Base-by-base conservation (phyloP, 306 rosid genomes). In the Trichosanthes truncata region DNA sequence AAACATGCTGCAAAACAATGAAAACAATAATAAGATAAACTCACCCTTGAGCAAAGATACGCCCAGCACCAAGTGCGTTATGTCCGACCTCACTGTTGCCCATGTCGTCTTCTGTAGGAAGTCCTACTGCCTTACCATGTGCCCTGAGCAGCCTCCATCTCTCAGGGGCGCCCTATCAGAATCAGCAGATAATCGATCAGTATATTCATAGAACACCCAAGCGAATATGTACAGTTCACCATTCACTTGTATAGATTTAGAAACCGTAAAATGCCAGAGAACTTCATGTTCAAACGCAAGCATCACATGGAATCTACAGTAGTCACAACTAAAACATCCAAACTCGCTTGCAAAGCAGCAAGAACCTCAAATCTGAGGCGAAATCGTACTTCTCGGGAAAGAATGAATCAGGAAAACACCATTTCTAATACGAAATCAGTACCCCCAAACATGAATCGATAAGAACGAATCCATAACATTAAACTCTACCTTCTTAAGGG, bases 51-150 rank as follows among this genome's bases (percentile, higher is more conserved):
- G 99, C 94, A 48, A 26, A 96, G 38, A 96, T 93, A 55, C 99
- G 99, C 43, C 99, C 99, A 18, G 99, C 99, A 20, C 99, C 99
- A 23, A 96, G 98, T 1, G 99, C 99, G 43, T 96, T 96, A 80
- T 96, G 99, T 48, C 99, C 99, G 14, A 96, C 99, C 84, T 96
- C 99, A 85, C 99, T 96, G 76, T 96, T 96, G 45, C 99, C 99
- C 99, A 96, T 96, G 78, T 96, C 99, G 91, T 93, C 99, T 14
- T 96, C 99, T 0, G 98, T 78, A 29, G 99, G 98, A 69, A 96
- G 98, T 1, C 99, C 99, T 8, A 96, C 99, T 0, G 98, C 97
- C 57, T 66, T 85, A 71, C 99, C 99, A 76, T 96, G 99, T 57
- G 99, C 99, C 82, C 63, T 96, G 4, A 96, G 94, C 86, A 96